Conservation (phyloP, 441 rosid genomes). For the Erysimum pusillum region DNA sequence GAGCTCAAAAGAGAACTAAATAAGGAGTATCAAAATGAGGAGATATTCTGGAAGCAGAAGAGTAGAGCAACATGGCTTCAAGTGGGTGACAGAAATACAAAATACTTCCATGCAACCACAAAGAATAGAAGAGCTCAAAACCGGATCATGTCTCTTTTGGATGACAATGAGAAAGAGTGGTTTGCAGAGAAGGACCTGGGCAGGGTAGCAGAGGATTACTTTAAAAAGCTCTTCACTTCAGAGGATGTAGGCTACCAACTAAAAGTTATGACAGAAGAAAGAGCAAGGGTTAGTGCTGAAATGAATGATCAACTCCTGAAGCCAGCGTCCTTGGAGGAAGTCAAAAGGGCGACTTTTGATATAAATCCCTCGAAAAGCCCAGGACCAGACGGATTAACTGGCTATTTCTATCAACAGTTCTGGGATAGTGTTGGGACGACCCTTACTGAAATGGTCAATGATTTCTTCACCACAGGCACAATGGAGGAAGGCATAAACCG, state of each 20-base stretch:
- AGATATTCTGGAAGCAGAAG: neutral
- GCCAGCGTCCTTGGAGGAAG: neutral
- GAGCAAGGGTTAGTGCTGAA: too few species aligned
- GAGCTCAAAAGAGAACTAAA: rapidly evolving
- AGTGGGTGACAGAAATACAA: neutral
- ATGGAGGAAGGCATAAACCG: too few species aligned
- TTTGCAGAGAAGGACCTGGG: neutral
- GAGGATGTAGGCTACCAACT: neutral
- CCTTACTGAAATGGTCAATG: too few species aligned
- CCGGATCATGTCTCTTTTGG: rapidly evolving
- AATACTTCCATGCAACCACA: neutral
- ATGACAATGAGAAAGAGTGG: neutral
- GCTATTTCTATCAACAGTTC: neutral
- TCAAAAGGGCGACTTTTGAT: neutral
- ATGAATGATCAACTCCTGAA: too few species aligned
- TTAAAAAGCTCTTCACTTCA: neutral
- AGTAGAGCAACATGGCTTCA: neutral
- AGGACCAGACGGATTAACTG: neutral
- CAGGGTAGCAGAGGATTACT: rapidly evolving
- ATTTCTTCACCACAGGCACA: too few species aligned
- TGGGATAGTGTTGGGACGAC: neutral
- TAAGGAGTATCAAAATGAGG: neutral
- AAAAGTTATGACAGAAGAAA: too few species aligned
- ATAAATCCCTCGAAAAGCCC: neutral
- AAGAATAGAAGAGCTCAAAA: neutral